A percentile compares a stretch with the other conserved stretches of the same genome.
These are phyloP conservation scores for Coemansia guatemalensis DNA, from an alignment of 192 early-diverging fungal genomes.

Conservation along the genomic window DNA sequence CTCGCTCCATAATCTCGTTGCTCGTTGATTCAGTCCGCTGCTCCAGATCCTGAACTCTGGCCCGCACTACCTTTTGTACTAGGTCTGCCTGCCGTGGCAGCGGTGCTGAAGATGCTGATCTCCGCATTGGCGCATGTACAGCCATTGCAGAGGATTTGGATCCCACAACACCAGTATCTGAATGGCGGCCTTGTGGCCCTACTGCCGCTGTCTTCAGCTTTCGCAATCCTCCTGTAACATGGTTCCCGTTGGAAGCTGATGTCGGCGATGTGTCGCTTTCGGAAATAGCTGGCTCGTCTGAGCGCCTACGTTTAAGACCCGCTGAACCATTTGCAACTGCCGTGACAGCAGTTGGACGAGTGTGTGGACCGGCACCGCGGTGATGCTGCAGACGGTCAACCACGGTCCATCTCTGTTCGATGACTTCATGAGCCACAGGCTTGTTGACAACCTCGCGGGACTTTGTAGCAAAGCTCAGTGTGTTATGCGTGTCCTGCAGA, in stretches of 20 bases:
- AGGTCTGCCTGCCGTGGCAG: constrained; percentile 21
- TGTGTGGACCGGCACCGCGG: constrained; percentile 18
- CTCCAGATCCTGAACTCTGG: constrained; percentile 21
- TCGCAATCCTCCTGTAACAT: neutral
- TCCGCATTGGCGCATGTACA: neutral
- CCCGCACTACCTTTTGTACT: constrained; percentile 21
- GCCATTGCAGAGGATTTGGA: constrained; percentile 2
- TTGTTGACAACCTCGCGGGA: constrained; percentile 64
- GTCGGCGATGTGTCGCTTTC: neutral
- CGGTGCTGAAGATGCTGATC: constrained; percentile 3
- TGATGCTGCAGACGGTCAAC: constrained; percentile 41
- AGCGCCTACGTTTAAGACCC: constrained; percentile 34
- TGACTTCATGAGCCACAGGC: constrained; percentile 48
- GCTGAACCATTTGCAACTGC: neutral
- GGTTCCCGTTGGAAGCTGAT: neutral
- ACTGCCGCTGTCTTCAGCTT: neutral
- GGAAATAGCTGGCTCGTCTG: constrained; percentile 20
- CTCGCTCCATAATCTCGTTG: constrained; percentile 49
- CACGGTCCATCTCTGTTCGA: constrained; percentile 39
- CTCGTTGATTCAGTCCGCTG: constrained; percentile 24
- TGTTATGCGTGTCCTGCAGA: constrained; percentile 57
- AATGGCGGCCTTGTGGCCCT: constrained; percentile 9
- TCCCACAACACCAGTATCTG: neutral
- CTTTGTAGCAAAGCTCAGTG: constrained; percentile 65
- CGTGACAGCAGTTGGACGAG: constrained; percentile 12